phyloP scores from a whole-genome alignment of 1,284 basidiomycete species.

The Ustilago loliicola region DNA sequence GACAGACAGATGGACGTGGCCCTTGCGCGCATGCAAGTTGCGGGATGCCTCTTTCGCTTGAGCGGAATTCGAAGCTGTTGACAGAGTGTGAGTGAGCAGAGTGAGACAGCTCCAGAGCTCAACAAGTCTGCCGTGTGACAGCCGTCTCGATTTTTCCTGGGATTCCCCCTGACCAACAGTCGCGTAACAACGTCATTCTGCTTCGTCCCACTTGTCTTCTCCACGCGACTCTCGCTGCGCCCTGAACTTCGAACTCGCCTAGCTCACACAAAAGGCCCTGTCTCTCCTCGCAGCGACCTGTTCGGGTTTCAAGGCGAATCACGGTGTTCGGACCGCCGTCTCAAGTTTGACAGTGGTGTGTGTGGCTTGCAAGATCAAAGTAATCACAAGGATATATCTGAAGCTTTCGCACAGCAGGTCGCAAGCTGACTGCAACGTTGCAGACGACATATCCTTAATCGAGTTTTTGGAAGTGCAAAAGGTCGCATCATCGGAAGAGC shows the following conservation, averaged over 20 bases:
- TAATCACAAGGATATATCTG: too few species aligned
- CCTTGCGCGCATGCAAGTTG: slow-evolving; percentile 2
- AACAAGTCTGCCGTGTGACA: too few species aligned
- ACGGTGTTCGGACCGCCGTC: too few species aligned
- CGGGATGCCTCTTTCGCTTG: slow-evolving; percentile 16
- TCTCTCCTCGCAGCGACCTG: background rate
- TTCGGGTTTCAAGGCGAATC: too few species aligned
- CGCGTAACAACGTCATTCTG: slow-evolving; percentile 24
- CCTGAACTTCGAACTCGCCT: slow-evolving; percentile 6
- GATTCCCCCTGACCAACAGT: background rate
- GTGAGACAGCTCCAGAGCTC: background rate
- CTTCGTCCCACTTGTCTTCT: slow-evolving; percentile 5
- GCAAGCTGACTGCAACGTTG: too few species aligned
- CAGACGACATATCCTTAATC: too few species aligned
- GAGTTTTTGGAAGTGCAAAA: too few species aligned
- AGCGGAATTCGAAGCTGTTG: background rate
- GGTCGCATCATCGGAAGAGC: too few species aligned
- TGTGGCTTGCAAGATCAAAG: too few species aligned
- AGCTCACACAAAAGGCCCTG: background rate
- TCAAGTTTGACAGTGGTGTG: too few species aligned
- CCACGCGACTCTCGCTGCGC: slow-evolving; percentile 1
- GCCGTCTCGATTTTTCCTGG: too few species aligned
- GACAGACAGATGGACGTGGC: background rate
- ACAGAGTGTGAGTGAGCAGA: background rate
- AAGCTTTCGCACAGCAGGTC: too few species aligned